Evolutionary conservation across 805 yeast species (phyloP).

Genomic region (Teunomyces funiuensis): DNA sequence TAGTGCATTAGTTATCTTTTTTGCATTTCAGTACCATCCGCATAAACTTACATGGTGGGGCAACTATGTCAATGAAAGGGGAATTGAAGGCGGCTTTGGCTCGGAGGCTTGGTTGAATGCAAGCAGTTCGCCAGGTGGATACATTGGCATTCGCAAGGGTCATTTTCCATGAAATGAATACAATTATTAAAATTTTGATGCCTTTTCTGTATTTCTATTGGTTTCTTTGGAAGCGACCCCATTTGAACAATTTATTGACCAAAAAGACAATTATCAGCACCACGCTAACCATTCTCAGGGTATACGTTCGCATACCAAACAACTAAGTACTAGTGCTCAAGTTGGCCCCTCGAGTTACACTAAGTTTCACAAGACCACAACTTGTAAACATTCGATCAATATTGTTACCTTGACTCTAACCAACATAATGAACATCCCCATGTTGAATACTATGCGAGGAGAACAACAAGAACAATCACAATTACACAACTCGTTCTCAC

Average conservation of each 20-base stretch:
- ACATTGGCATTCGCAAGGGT: conserved; percentile 30
- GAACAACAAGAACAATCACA: no score
- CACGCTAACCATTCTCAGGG: background rate
- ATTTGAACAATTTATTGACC: no score
- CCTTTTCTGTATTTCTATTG: background rate
- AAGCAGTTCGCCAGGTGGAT: conserved; percentile 24
- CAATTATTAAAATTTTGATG: conserved; percentile 1
- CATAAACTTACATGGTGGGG: conserved; percentile 22
- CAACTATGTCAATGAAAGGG: conserved; percentile 16
- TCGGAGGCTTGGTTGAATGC: conserved; percentile 29
- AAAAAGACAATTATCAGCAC: background rate
- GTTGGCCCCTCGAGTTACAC: no score
- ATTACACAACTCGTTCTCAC: no score
- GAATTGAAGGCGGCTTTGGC: conserved; percentile 16
- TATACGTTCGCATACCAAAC: no score
- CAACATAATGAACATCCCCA: background rate
- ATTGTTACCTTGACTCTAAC: no score
- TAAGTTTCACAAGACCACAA: no score
- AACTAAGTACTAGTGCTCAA: no score
- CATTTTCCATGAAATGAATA: conserved; percentile 24
- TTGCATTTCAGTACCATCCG: conserved; percentile 13
- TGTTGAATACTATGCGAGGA: no score
- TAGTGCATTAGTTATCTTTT: conserved; percentile 11
- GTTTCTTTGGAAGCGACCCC: background rate
- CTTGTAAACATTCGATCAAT: no score